Conservation (phyloP, 1,284 basidiomycete genomes). For the Moniliella sp. region DNA sequence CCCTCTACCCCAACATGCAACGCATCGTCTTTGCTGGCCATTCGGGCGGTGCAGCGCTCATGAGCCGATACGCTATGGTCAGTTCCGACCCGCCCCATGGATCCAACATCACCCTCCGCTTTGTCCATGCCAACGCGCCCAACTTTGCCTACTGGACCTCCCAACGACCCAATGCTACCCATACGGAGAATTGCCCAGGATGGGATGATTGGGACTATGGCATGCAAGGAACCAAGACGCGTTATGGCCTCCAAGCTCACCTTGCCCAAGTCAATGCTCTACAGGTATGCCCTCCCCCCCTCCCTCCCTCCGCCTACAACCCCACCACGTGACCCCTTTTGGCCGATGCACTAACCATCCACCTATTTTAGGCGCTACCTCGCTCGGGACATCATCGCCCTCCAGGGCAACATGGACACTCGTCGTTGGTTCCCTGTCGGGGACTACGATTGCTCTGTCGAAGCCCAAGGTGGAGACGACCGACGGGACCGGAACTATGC, state of each 20-base stretch:
- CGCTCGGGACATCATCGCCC: too few species aligned
- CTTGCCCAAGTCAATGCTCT: neutral
- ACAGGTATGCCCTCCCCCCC: too few species aligned
- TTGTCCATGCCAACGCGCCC: constrained; percentile 1
- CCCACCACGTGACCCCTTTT: too few species aligned
- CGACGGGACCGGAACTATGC: too few species aligned
- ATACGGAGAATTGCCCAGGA: constrained; percentile 1
- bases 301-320: too few species aligned
- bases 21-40: neutral
- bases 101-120: neutral
- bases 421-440: too few species aligned
- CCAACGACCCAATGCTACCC: neutral
- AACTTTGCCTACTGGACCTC: neutral
- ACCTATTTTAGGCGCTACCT: too few species aligned
- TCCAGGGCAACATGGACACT: too few species aligned
- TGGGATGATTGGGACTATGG: constrained; percentile 1
- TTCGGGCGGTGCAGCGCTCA: constrained; percentile 1
- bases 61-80: neutral
- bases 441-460: too few species aligned
- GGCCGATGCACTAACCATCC: too few species aligned
- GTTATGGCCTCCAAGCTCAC: neutral
- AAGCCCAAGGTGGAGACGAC: too few species aligned
- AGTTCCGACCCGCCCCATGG: neutral
- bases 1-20: neutral
- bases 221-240: neutral